Percentiles rank a stretch among this genome's conserved stretches.
Conservation (phyloP, 2,329 filamentous ascomycete species). For the Stemphylium lycopersici region DNA sequence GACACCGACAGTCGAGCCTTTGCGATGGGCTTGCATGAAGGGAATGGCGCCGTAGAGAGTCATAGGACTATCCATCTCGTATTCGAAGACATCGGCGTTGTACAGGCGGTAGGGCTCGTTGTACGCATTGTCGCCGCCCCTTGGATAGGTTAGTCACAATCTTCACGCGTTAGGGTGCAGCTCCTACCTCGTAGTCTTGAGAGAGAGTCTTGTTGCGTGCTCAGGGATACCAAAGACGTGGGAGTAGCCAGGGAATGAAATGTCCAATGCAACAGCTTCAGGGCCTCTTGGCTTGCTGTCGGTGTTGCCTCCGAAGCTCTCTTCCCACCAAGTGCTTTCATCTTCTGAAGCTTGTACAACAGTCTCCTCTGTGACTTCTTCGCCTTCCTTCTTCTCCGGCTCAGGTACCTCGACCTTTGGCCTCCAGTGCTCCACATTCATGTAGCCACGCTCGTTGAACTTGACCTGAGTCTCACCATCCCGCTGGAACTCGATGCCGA, state of each 20-base stretch:
- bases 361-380: conserved; percentile 50
- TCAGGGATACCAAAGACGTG: conserved; percentile 95
- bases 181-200: conserved; percentile 79
- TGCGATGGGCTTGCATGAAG: conserved; percentile 96
- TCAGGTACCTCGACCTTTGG: conserved; percentile 72
- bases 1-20: conserved; percentile 89
- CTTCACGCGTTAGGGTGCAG: not conserved
- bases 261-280: conserved; percentile 88
- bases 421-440: conserved; percentile 97
- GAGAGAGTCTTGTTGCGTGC: conserved; percentile 83
- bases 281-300: conserved; percentile 95
- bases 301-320: conserved; percentile 92
- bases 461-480: conserved; percentile 82
- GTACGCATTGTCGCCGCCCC: conserved; percentile 82
- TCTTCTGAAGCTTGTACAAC: conserved; percentile 63
- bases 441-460: conserved; percentile 84
- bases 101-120: conserved; percentile 91
- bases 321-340: conserved; percentile 97
- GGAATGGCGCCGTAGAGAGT: conserved; percentile 97
- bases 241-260: conserved; percentile 88
- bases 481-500: conserved; percentile 83
- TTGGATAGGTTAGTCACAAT: conserved; percentile 26
- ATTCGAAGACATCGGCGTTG: conserved; percentile 97
- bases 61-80: conserved; percentile 96
- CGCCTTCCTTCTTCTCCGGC: conserved; percentile 57